Evolutionary conservation across 345 rosid genomes (phyloP).

Genomic region (Populus euphratica): DNA sequence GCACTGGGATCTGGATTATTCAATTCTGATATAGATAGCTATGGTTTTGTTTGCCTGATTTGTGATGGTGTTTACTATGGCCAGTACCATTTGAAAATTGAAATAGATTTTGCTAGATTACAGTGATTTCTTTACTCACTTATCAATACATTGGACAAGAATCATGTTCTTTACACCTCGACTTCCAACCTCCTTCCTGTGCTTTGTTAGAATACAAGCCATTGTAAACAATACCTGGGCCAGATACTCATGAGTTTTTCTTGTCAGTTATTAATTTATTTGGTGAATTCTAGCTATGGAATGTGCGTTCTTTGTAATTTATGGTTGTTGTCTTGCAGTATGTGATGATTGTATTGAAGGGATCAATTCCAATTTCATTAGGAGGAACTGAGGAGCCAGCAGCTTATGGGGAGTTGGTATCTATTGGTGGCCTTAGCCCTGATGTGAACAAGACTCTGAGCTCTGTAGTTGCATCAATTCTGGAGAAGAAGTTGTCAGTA

Average conservation of each 20-base stretch:
- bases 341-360: slow-evolving; percentile 97
- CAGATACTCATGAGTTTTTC: not conserved
- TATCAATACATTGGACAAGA: not conserved
- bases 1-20: not conserved
- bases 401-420: slow-evolving; percentile 90
- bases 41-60: not conserved
- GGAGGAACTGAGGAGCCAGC: slow-evolving; percentile 96
- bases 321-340: slow-evolving; percentile 46
- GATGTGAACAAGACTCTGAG: slow-evolving; percentile 82
- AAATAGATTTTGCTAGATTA: not conserved
- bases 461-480: slow-evolving; percentile 66
- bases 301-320: not conserved
- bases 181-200: not conserved
- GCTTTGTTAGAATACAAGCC: not conserved
- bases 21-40: not conserved
- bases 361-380: slow-evolving; percentile 85
- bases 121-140: not conserved
- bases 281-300: not conserved
- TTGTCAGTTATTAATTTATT: not conserved
- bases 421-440: slow-evolving; percentile 81
- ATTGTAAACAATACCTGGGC: not conserved
- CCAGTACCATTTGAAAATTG: not conserved
- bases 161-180: not conserved
- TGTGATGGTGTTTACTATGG: not conserved
- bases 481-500: slow-evolving; percentile 76